A percentile compares a stretch with the other conserved stretches of the same genome.
phyloP scores from a whole-genome alignment of 768 basidiomycete species.

The Naganishia kalamii region DNA sequence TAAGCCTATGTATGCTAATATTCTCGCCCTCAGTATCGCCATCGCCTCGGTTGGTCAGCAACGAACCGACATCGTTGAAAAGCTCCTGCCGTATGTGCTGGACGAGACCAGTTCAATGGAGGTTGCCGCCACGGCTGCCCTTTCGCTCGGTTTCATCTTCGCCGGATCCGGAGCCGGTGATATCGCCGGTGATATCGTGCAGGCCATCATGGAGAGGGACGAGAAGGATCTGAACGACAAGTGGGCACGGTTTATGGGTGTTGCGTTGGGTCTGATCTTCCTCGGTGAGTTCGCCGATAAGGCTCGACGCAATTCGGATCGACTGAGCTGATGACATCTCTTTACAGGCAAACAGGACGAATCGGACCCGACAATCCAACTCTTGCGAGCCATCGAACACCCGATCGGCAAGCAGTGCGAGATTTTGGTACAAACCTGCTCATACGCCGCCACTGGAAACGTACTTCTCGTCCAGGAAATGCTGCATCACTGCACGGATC shows the following conservation, averaged over 20 bases:
- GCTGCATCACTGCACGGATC: slow-evolving; percentile 89
- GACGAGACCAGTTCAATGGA: slow-evolving; percentile 84
- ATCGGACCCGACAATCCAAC: slow-evolving; percentile 87
- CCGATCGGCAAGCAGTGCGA: slow-evolving; percentile 84
- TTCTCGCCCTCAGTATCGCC: slow-evolving; percentile 56
- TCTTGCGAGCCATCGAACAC: slow-evolving; percentile 86
- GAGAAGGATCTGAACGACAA: slow-evolving; percentile 72
- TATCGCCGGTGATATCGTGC: slow-evolving; percentile 77
- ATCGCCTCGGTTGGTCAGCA: slow-evolving; percentile 93
- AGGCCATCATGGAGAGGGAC: slow-evolving; percentile 66
- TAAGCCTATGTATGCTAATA: neutral
- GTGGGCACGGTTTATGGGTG: slow-evolving; percentile 83
- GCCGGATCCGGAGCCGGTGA: slow-evolving; percentile 94
- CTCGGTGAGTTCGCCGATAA: slow-evolving; percentile 57
- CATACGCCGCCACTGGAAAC: slow-evolving; percentile 91
- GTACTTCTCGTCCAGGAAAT: slow-evolving; percentile 87
- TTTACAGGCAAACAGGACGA: slow-evolving; percentile 78
- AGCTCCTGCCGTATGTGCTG: slow-evolving; percentile 72
- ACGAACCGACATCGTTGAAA: slow-evolving; percentile 69
- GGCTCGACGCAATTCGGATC: neutral
- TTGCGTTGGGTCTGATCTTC: slow-evolving; percentile 84
- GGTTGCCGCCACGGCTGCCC: slow-evolving; percentile 72
- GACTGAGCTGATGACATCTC: neutral
- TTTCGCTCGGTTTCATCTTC: slow-evolving; percentile 89
- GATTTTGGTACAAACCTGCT: slow-evolving; percentile 85